Base-by-base conservation (phyloP, 768 basidiomycete species). In the Rhizopogon vinicolor region DNA sequence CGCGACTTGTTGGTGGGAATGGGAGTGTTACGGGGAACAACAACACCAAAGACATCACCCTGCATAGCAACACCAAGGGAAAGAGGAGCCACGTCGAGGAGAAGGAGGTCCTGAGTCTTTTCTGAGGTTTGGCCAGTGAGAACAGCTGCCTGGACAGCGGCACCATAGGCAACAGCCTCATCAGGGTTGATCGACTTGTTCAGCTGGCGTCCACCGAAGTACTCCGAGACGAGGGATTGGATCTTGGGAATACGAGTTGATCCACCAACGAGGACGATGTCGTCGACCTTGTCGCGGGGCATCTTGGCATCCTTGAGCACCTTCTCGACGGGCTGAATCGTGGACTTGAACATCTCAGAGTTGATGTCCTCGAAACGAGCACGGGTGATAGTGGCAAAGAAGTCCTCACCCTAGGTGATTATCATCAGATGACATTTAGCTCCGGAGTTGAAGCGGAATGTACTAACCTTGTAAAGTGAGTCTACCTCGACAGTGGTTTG, bases 171-270 rank as follows among this genome's bases (percentile, higher is more conserved):
- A 65, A 99, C 97, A 66, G 97, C 97, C 79, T 99, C 97, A 69
- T 99, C 97, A 60, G 97, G 97, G 84, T 99, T 99, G 79, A 99
- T 99, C 57, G 94, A 97, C 83, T 99, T 99, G 87, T 98, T 98
- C 70, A 98, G 78, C 72, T 95, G 91, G 66, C 96, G 93, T 59
- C 93, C 94, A 73, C 91, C 91, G 73, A 99, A 99, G 84, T 87
- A 96, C 72, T 99, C 97, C 56, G 95, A 98, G 52, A 99, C 97
- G 57, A 99, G 87, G 29, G 94, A 83, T 76, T 98, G 95, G 63
- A 99, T 91, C 81, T 98, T 98, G 62, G 97, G 97, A 70, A 99
- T 99, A 85, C 97, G 97, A 65, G 97, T 99, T 55, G 97, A 99
- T 60, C 97, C 97, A 80, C 97, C 97, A 62, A 99, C 97, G 57